These are phyloP conservation scores for Pleurotus platypus DNA, from an alignment of 768 basidiomycete species.

Conservation along the genomic window DNA sequence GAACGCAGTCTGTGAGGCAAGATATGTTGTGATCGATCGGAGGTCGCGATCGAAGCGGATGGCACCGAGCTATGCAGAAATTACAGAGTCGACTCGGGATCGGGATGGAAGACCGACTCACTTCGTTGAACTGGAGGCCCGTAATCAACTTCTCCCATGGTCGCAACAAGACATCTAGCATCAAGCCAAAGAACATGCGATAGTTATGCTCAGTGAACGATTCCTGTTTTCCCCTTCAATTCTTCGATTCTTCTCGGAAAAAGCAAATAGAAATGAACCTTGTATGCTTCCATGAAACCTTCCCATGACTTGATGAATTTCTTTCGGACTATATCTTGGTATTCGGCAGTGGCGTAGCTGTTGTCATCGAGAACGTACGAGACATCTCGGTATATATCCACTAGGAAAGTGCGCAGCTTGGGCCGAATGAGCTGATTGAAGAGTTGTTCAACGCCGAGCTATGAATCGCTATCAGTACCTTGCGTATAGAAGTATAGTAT, in stretches of 20 bases:
- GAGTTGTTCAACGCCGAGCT: conserved; percentile 88
- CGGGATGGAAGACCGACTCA: conserved; percentile 23
- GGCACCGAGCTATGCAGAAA: conserved; percentile 72
- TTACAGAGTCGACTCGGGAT: background rate
- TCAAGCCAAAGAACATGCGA: conserved; percentile 78
- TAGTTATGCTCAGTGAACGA: conserved; percentile 87
- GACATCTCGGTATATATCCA: conserved; percentile 88
- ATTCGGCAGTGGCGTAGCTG: conserved; percentile 75
- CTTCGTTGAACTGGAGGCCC: conserved; percentile 85
- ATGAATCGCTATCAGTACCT: background rate
- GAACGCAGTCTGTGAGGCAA: conserved; percentile 85
- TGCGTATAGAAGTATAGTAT: background rate
- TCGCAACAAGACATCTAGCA: conserved; percentile 83
- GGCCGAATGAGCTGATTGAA: conserved; percentile 95
- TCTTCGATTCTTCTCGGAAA: background rate
- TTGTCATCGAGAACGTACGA: conserved; percentile 91
- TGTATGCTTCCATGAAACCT: conserved; percentile 78
- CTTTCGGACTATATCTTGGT: conserved; percentile 83
- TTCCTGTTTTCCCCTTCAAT: conserved; percentile 45
- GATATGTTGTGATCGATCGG: conserved; percentile 75
- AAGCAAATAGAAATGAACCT: conserved; percentile 41
- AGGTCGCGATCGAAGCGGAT: conserved; percentile 94
- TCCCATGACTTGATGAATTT: conserved; percentile 92
- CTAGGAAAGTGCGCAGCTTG: conserved; percentile 74
- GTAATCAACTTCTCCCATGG: conserved; percentile 93